Percentiles rank a stretch among this genome's conserved stretches.
phyloP scores from a whole-genome alignment of 768 basidiomycete species.

The Xerocomellus dryophilus region DNA sequence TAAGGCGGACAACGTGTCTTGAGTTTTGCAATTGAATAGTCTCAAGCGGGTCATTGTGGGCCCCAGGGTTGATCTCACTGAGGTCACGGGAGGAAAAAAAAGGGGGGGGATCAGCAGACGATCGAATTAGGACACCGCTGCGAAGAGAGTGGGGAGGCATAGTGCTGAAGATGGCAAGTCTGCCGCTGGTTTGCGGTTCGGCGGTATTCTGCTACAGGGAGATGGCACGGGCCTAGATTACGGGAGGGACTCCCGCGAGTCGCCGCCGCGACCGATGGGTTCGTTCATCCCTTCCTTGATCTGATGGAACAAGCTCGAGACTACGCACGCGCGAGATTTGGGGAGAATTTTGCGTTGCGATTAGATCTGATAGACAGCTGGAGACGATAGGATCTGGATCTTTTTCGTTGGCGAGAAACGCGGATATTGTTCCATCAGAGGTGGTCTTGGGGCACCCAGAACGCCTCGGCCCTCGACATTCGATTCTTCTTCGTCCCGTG shows the following conservation, averaged over 20 bases:
- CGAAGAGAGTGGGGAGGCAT: neutral
- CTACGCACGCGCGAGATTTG: neutral
- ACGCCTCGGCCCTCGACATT: neutral
- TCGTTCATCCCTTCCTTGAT: neutral
- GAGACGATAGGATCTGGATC: neutral
- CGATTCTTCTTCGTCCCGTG: neutral
- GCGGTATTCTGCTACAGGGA: neutral
- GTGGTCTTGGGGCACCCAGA: neutral
- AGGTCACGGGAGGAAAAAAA: neutral
- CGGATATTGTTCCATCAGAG: conserved; percentile 11
- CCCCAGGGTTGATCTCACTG: neutral
- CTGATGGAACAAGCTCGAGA: neutral
- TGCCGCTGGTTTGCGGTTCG: neutral
- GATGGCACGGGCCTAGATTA: neutral
- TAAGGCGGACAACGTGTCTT: conserved; percentile 13
- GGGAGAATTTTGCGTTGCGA: neutral
- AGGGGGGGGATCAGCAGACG: conserved; percentile 5
- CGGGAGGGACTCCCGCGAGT: conserved; percentile 1
- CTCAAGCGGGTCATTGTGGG: neutral
- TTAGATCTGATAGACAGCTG: conserved; percentile 4
- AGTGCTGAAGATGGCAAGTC: neutral
- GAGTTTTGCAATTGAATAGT: conserved; percentile 8
- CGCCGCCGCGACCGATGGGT: neutral
- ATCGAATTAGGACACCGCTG: neutral
- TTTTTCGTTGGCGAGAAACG: conserved; percentile 10